Evolutionary conservation across 2,329 filamentous ascomycete species (phyloP), one percentile per base, ranked within the genome.

Genomic region (Aureobasidium zeae): DNA sequence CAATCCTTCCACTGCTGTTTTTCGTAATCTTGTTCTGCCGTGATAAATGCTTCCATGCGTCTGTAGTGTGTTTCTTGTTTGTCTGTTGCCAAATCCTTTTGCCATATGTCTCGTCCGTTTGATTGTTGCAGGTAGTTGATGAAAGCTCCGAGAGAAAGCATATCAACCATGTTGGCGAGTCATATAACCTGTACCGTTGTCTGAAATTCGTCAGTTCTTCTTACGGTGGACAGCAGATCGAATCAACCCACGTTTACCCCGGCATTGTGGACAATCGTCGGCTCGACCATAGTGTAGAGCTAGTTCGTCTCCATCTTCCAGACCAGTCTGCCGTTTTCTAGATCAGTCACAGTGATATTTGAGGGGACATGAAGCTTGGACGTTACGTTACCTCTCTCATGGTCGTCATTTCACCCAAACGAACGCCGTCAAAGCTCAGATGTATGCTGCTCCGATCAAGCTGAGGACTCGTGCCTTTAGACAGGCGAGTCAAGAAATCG

Each of bases 401-500:
- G 12, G 31, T 44, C 5, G 39, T 44, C 2, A 24, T 11, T 24
- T 44, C 39, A 4, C 39, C 31, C 31, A 44, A 25, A 35, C 39
- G 39, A 28, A 44, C 39, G n/a, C 39, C 39, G 19, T 44, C 39
- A 30, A 44, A 44, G 39, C 39, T 44, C 24, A 44, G 10, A 22
- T 44, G 39, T 34, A 44, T 35, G 12, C 24, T 35, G 3, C 13
- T 26, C 13, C 39, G 39, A 6, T 29, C 24, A 13, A 44, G 39
- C 9, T n/a, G 16, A 5, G 39, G 24, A 12, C 1, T 20, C 19
- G 39, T 22, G 3, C 30, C 21, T 1, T 16, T 22, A 1, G 31
- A 28, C 4, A 44, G 19, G 21, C 39, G 39, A 2, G 30, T 35
- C 17, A 44, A 10, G 10, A 44, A 44, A 24, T 44, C 31, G 9